These are phyloP conservation scores for Trametes villosa DNA, from an alignment of 768 basidiomycete genomes.

Conservation along the genomic window DNA sequence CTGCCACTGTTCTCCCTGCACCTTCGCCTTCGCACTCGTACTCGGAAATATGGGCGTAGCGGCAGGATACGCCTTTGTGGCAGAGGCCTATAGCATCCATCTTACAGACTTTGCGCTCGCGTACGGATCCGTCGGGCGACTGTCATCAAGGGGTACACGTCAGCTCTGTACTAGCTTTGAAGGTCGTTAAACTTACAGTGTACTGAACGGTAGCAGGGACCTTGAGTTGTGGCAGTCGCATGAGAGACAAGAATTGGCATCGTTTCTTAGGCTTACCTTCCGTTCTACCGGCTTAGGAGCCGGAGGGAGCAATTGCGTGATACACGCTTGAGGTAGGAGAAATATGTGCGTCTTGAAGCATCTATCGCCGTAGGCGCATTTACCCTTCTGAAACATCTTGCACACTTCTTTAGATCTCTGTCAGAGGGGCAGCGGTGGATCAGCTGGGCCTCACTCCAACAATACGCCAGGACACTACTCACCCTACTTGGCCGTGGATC, in stretches of 20 bases:
- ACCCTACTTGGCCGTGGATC: conserved; percentile 6
- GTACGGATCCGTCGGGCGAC: not conserved
- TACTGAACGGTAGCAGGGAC: not conserved
- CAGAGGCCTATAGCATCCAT: not conserved
- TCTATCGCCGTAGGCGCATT: conserved; percentile 7
- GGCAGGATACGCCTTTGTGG: not conserved
- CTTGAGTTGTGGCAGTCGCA: not conserved
- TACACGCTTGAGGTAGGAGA: not conserved
- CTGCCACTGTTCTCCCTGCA: not conserved
- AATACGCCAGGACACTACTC: not conserved
- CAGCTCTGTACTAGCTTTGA: not conserved
- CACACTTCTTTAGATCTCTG: conserved; percentile 19
- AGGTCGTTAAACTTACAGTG: not conserved
- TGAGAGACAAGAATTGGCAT: not conserved
- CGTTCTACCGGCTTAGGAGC: not conserved
- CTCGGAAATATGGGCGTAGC: not conserved
- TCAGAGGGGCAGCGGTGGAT: not conserved
- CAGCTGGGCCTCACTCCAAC: not conserved
- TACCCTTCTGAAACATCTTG: conserved; percentile 11
- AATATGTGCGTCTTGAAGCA: conserved; percentile 24
- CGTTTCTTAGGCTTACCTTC: not conserved
- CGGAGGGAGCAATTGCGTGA: not conserved
- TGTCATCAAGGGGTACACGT: not conserved
- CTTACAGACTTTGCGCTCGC: conserved; percentile 9
- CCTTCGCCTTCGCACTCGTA: not conserved